These are phyloP conservation scores for Fusarium mangiferae DNA, from an alignment of 2,329 filamentous ascomycete species.

Conservation along the genomic window DNA sequence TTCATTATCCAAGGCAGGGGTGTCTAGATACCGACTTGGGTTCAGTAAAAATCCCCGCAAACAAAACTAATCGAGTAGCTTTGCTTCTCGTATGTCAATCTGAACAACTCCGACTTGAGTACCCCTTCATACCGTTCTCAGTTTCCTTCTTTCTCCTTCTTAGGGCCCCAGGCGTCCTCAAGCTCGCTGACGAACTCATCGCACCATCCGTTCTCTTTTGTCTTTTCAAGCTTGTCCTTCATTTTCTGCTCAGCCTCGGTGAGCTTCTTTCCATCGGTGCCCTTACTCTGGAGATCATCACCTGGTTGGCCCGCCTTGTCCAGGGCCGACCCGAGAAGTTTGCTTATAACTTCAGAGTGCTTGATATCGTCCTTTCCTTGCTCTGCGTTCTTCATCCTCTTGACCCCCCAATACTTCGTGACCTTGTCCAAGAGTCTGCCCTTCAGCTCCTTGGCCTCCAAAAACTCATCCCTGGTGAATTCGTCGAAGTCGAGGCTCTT, in stretches of 20 bases:
- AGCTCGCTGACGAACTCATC: constrained; percentile 6
- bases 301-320: background rate
- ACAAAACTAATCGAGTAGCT: background rate
- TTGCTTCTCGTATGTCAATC: background rate
- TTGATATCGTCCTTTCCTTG: background rate
- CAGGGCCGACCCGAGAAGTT: background rate
- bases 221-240: background rate
- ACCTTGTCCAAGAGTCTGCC: constrained; percentile 1
- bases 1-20: background rate
- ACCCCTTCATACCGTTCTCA: background rate
- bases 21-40: background rate
- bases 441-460: background rate
- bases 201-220: constrained; percentile 24
- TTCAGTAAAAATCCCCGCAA: background rate
- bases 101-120: background rate
- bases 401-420: background rate
- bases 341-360: background rate
- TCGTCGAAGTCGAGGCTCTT: background rate
- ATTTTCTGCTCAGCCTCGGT: background rate
- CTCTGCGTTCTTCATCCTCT: background rate
- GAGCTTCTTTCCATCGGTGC: background rate
- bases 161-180: background rate
- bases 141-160: background rate
- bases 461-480: background rate
- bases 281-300: background rate